phyloP scores from a whole-genome alignment of 305 asterid species.

The Fraxinus dipetala region DNA sequence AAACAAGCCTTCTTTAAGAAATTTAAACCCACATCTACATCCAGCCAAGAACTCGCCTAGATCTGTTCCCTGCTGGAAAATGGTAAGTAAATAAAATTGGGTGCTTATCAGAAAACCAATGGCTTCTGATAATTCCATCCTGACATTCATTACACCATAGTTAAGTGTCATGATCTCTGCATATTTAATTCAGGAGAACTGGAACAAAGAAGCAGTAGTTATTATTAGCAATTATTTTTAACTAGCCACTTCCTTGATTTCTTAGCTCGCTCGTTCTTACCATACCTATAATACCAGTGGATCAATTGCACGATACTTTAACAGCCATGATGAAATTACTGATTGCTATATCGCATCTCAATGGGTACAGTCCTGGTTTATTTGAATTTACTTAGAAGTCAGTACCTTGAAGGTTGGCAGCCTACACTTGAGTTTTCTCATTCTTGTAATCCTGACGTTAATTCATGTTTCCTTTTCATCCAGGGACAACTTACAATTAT shows the following conservation, averaged over 20 bases:
- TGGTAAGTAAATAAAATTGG: neutral
- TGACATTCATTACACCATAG: neutral
- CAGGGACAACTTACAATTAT: conserved; percentile 90
- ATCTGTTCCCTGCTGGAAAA: neutral
- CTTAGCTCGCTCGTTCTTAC: neutral
- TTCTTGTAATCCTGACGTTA: neutral
- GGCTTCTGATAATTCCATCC: neutral
- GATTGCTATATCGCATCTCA: neutral
- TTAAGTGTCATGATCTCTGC: neutral
- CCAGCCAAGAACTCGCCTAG: neutral
- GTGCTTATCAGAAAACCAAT: neutral
- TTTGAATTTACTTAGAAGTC: conserved; percentile 8
- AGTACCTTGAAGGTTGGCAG: conserved; percentile 16
- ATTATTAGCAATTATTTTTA: neutral
- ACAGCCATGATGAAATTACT: neutral
- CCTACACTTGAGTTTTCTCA: neutral
- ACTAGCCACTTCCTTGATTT: neutral
- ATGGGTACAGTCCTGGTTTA: neutral
- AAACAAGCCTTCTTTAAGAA: neutral
- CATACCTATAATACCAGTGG: neutral
- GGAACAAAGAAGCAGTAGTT: neutral
- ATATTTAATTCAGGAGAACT: neutral
- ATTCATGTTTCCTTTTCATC: conserved; percentile 17
- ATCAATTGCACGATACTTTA: neutral
- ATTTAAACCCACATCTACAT: neutral